Evolutionary conservation across 768 basidiomycete species (phyloP).

Genomic region (Hericium coralloides): DNA sequence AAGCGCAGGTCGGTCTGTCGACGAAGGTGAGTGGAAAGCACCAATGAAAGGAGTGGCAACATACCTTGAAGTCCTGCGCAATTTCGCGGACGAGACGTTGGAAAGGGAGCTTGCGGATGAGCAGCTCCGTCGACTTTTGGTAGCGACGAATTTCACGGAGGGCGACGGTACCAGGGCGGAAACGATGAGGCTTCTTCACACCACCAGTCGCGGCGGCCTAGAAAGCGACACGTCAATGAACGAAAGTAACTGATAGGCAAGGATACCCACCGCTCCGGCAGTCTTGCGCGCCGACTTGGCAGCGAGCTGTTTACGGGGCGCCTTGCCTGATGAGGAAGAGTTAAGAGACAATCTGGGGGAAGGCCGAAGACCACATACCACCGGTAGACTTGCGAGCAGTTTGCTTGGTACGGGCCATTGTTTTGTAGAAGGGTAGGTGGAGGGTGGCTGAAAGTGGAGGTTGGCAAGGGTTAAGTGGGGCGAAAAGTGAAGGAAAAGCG

Average conservation of each 20-base stretch:
- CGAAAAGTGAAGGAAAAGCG: too few relatives aligned
- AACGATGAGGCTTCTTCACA: constrained; percentile 50
- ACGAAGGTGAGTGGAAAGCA: background rate
- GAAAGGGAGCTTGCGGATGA: constrained; percentile 49
- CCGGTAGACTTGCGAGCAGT: constrained; percentile 72
- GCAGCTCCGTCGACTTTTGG: constrained; percentile 31
- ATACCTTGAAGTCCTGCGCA: constrained; percentile 56
- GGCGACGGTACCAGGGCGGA: constrained; percentile 30
- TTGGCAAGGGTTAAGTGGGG: too few relatives aligned
- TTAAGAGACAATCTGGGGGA: background rate
- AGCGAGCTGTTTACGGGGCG: constrained; percentile 65
- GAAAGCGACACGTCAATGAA: background rate
- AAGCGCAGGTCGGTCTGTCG: constrained; percentile 54
- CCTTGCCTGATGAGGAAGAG: constrained; percentile 33
- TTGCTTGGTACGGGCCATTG: constrained; percentile 74
- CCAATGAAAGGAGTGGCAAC: background rate
- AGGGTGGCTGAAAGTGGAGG: too few relatives aligned
- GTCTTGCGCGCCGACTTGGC: constrained; percentile 62
- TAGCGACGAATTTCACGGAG: constrained; percentile 31
- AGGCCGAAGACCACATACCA: constrained; percentile 37
- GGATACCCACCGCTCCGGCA: too few relatives aligned
- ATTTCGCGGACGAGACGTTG: constrained; percentile 58
- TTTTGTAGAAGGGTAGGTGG: too few relatives aligned
- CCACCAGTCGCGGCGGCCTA: constrained; percentile 45
- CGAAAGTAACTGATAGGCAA: too few relatives aligned